Base-by-base conservation (phyloP, 352 stramenopile species). In the Phytophthora litchii region DNA sequence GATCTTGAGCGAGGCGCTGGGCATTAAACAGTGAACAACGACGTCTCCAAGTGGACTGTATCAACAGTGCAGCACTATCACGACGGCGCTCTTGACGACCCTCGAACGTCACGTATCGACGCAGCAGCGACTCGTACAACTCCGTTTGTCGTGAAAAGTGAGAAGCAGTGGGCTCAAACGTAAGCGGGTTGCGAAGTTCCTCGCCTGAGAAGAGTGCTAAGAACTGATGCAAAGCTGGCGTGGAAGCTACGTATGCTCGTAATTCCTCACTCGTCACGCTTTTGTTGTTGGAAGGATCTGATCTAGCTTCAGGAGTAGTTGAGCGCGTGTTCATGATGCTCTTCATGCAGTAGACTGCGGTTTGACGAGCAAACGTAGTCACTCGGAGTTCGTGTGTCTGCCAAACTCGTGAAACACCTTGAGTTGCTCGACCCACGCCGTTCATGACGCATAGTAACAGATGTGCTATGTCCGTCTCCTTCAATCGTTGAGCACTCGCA, bases 31-130 rank as follows among this genome's bases (percentile, higher is more conserved):
- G 54, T 0, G 80, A 88, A 32, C 72, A 78, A 1, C 76, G 71
- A 0, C 80, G 71, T 12, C 82, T 72, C 80, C 79, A 92, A 21
- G 77, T 84, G 4, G 77, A 78, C 57, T 92, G 83, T 50, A 92
- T 83, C 38, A 91, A 35, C 19, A 80, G 43, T 1, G 64, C 74
- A 1, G 80, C 77, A 29, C 69, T 84, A 12, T 68, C 34, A 1
- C 60, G 49, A 3, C 80, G 73, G 9, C 49, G 54, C 14, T 72
- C 54, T 4, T 45, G 12, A 1, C 80, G 77, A 0, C 77, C 79
- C 11, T 91, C 78, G 25, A 83, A 74, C 8, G 70, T 84, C 35
- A 86, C 80, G 47, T 83, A 74, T 31, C 70, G 60, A 40, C 67
- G 17, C 16, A 92, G 38, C 1, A 88, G 41, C 3, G 43, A 48